Conservation (phyloP, 164 flowering plant species). For the Chimonanthus salicifolius region DNA sequence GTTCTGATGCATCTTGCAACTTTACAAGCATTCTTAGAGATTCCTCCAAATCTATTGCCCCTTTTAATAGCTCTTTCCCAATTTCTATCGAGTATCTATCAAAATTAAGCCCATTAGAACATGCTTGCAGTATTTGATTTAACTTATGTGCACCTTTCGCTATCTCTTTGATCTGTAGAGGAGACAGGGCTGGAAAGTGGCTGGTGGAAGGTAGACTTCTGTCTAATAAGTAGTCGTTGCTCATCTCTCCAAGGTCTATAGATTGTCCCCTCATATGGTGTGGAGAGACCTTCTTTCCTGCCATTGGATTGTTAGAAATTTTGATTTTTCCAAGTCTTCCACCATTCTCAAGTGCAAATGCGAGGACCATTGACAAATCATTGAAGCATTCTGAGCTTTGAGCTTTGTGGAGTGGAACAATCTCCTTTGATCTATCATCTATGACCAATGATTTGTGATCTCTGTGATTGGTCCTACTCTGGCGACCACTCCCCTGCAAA, state of each 20-base stretch:
- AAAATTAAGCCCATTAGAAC: slow-evolving; percentile 44
- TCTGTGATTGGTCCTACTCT: slow-evolving; percentile 9
- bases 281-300: slow-evolving; percentile 28
- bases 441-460: slow-evolving; percentile 16
- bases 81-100: slow-evolving; percentile 53
- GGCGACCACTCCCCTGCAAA: background rate
- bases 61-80: slow-evolving; percentile 68
- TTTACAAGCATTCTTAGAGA: slow-evolving; percentile 66
- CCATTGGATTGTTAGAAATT: slow-evolving; percentile 30
- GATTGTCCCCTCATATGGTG: slow-evolving; percentile 36
- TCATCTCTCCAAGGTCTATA: slow-evolving; percentile 24
- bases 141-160: slow-evolving; percentile 72
- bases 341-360: slow-evolving; percentile 58
- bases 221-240: slow-evolving; percentile 16
- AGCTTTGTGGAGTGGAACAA: slow-evolving; percentile 42
- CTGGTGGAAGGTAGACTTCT: slow-evolving; percentile 19
- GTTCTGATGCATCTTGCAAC: slow-evolving; percentile 69
- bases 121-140: slow-evolving; percentile 63
- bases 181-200: slow-evolving; percentile 36
- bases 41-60: slow-evolving; percentile 77
- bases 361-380: slow-evolving; percentile 59
- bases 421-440: slow-evolving; percentile 38
- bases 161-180: slow-evolving; percentile 56
- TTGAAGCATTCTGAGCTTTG: slow-evolving; percentile 32
- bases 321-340: slow-evolving; percentile 34